Percentiles rank a stretch among this genome's conserved stretches.
Conservation (phyloP, 257 asterid species). For the Parsonsia alboflavescens region DNA sequence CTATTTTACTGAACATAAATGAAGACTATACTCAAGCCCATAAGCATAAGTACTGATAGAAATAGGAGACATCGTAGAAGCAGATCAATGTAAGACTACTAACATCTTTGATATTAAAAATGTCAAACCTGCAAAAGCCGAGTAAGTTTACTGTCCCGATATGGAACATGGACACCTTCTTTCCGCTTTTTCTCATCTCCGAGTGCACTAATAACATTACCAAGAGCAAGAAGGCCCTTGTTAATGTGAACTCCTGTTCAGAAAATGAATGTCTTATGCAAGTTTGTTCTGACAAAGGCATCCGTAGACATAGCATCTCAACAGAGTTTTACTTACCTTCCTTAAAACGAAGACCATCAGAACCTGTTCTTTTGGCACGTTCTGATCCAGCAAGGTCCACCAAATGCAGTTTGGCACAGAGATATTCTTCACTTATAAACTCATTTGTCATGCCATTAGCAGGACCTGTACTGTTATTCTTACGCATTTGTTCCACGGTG, state of each 20-base stretch:
- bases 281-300: constrained; percentile 10
- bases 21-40: background rate
- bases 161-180: constrained; percentile 95
- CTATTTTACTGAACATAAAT: background rate
- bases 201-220: constrained; percentile 96
- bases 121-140: constrained; percentile 85
- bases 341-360: constrained; percentile 96
- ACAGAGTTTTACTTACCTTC: constrained; percentile 52
- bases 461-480: constrained; percentile 43
- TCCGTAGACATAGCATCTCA: background rate
- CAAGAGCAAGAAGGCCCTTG: constrained; percentile 97
- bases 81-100: constrained; percentile 5
- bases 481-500: constrained; percentile 94
- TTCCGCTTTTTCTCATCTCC: constrained; percentile 97
- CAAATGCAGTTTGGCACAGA: constrained; percentile 96
- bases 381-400: constrained; percentile 99
- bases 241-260: constrained; percentile 93
- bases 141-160: constrained; percentile 98
- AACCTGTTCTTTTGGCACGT: constrained; percentile 97
- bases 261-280: constrained; percentile 15
- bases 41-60: background rate
- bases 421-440: constrained; percentile 81
- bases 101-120: constrained; percentile 3
- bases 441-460: constrained; percentile 51
- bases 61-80: background rate